phyloP scores from a whole-genome alignment of 164 flowering plant genomes.

The Stephania yunnanensis region DNA sequence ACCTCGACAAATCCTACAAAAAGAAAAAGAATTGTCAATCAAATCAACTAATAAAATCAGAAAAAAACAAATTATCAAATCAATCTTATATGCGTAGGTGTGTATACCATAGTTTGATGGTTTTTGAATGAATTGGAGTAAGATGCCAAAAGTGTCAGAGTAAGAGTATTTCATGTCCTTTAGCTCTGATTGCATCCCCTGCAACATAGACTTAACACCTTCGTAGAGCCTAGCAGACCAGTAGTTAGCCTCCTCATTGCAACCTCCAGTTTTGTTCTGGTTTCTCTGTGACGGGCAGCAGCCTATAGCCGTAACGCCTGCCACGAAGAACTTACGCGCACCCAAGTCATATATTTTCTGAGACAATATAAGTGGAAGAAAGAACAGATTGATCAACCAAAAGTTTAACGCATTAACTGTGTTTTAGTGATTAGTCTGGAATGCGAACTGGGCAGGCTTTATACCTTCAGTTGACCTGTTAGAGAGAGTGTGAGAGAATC shows the following conservation, averaged over 20 bases:
- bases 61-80: neutral
- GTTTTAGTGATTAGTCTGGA: neutral
- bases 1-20: constrained; percentile 61
- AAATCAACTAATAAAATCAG: neutral
- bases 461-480: constrained; percentile 23
- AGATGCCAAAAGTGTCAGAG: constrained; percentile 41
- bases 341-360: constrained; percentile 52
- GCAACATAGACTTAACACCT: constrained; percentile 30
- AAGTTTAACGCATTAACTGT: no score
- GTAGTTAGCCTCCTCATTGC: constrained; percentile 43
- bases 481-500: constrained; percentile 32
- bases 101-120: constrained; percentile 49
- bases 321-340: constrained; percentile 47
- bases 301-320: constrained; percentile 48
- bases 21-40: neutral
- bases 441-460: neutral
- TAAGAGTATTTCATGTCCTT: constrained; percentile 45
- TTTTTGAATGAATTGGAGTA: constrained; percentile 36
- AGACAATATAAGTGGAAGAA: neutral
- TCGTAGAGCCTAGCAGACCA: constrained; percentile 42
- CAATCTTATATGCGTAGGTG: neutral
- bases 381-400: neutral
- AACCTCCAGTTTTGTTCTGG: constrained; percentile 35
- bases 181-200: constrained; percentile 35
- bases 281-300: constrained; percentile 59